Conservation (phyloP, 2,329 filamentous ascomycete species). For the Knufia fluminis region DNA sequence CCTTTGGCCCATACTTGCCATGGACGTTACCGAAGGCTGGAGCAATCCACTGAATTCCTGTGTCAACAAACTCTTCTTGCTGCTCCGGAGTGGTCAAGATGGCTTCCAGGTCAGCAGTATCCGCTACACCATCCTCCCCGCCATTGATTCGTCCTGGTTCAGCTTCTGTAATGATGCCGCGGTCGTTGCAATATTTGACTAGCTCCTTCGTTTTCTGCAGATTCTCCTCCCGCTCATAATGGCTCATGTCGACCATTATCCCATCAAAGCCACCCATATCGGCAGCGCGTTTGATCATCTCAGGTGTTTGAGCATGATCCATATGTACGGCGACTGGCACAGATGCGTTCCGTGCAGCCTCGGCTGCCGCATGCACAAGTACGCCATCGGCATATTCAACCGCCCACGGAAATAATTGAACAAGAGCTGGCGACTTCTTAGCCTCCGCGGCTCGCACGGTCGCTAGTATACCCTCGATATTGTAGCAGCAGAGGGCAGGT, state of each 20-base stretch:
- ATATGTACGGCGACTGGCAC: constrained; percentile 57
- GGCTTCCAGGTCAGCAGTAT: constrained; percentile 54
- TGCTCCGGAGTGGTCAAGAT: constrained; percentile 60
- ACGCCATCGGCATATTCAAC: constrained; percentile 54
- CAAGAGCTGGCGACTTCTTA: constrained; percentile 58
- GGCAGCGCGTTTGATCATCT: constrained; percentile 52
- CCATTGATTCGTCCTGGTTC: constrained; percentile 64
- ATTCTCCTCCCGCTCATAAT: constrained; percentile 63
- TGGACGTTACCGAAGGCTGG: constrained; percentile 71
- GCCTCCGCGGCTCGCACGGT: constrained; percentile 60
- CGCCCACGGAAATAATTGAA: constrained; percentile 67
- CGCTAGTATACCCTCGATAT: constrained; percentile 61
- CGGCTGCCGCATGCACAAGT: constrained; percentile 48
- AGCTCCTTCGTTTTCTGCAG: constrained; percentile 54
- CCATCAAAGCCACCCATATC: constrained; percentile 57
- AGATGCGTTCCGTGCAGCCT: constrained; percentile 46
- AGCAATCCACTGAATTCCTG: constrained; percentile 64
- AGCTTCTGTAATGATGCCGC: constrained; percentile 60
- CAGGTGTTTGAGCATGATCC: constrained; percentile 57
- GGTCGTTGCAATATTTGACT: constrained; percentile 53
- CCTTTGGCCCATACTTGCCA: constrained; percentile 48
- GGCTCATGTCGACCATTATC: constrained; percentile 71
- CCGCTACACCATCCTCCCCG: constrained; percentile 64
- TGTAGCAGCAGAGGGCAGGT: constrained; percentile 38
- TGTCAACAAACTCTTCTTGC: constrained; percentile 59